A percentile compares a stretch with the other conserved stretches of the same genome.
These are phyloP conservation scores for Paramecium primaurelia DNA, from an alignment of 73 alveolate genomes.

Conservation along the genomic window DNA sequence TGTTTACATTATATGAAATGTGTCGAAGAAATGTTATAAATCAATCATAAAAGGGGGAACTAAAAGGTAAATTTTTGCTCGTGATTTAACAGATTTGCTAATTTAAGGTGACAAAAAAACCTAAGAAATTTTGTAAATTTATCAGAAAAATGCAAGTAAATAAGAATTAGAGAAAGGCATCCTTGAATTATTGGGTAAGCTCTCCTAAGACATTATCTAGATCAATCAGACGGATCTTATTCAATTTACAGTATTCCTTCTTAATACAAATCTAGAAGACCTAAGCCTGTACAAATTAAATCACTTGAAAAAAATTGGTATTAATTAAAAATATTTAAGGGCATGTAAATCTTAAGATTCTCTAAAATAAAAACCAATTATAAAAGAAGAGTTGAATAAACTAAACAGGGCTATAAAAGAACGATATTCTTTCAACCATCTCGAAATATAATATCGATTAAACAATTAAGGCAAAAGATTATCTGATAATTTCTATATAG, in stretches of 20 bases:
- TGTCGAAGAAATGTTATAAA: neutral
- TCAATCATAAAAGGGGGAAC: neutral
- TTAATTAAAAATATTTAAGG: neutral
- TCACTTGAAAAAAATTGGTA: slow-evolving; percentile 7
- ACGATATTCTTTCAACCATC: neutral
- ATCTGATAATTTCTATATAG: neutral
- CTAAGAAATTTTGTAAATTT: neutral
- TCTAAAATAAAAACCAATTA: neutral
- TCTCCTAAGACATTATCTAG: neutral
- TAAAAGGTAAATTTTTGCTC: neutral
- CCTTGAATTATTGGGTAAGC: neutral
- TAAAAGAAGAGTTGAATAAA: neutral
- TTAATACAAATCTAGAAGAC: neutral
- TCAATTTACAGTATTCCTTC: slow-evolving; percentile 4
- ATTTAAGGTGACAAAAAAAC: neutral
- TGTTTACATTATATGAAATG: neutral
- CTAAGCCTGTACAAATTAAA: neutral
- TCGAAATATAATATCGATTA: neutral
- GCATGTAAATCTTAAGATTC: neutral
- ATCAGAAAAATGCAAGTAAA: neutral
- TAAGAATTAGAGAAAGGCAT: neutral
- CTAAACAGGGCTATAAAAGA: neutral
- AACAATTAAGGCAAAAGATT: neutral
- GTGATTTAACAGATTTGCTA: neutral
- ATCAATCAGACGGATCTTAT: neutral